A percentile compares a stretch with the other conserved stretches of the same genome.
Conservation (phyloP, 768 basidiomycete species). For the Auriscalpium vulgare region DNA sequence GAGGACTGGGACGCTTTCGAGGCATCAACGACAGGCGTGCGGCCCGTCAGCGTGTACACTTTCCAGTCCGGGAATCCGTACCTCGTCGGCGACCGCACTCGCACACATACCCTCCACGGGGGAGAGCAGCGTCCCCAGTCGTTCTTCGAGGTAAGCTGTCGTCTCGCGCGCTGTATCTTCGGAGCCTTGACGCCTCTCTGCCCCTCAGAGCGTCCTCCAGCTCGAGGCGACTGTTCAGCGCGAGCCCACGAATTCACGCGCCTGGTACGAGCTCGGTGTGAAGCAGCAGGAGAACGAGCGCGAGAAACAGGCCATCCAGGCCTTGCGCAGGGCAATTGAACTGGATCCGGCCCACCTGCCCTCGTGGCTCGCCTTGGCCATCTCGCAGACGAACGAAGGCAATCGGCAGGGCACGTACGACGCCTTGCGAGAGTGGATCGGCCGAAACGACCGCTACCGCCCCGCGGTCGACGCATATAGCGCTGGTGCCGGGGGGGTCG, state of each 20-base stretch:
- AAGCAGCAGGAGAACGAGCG: conserved; percentile 98
- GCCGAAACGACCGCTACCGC: conserved; percentile 50
- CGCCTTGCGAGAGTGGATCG: conserved; percentile 81
- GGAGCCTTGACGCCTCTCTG: conserved; percentile 8
- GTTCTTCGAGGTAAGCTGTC: conserved; percentile 32
- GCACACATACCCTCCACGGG: conserved; percentile 32
- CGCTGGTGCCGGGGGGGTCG: conserved; percentile 24
- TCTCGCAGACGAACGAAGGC: conserved; percentile 87
- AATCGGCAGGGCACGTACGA: conserved; percentile 66
- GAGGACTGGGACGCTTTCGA: conserved; percentile 78
- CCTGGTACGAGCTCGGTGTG: conserved; percentile 91
- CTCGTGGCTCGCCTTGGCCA: conserved; percentile 85
- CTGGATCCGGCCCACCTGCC: conserved; percentile 70
- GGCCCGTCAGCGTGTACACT: conserved; percentile 47
- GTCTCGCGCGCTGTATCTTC: not conserved
- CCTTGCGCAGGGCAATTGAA: conserved; percentile 71
- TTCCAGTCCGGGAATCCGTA: conserved; percentile 81
- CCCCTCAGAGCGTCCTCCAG: conserved; percentile 69
- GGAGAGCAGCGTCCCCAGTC: conserved; percentile 13
- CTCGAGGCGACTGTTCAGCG: conserved; percentile 85
- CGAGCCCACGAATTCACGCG: conserved; percentile 57
- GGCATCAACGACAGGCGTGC: conserved; percentile 60
- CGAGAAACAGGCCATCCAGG: conserved; percentile 82
- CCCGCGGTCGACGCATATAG: conserved; percentile 32
- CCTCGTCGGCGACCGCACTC: conserved; percentile 45